Conservation (phyloP, 2,329 filamentous ascomycete genomes). For the Thelonectria rubi region DNA sequence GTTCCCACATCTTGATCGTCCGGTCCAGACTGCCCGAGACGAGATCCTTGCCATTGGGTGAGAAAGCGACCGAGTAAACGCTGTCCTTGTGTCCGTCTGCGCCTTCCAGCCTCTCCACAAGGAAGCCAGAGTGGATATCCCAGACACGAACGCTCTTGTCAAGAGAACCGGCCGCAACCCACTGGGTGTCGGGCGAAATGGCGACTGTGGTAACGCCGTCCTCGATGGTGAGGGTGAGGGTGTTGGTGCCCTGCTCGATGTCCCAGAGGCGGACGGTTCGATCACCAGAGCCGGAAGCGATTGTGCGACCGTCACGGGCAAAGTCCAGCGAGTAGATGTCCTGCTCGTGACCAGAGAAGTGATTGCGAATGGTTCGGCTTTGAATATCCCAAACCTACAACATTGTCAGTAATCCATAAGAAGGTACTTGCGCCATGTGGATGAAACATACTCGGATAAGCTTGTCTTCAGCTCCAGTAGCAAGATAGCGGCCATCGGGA, state of each 20-base stretch:
- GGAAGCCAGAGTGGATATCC: conserved; percentile 86
- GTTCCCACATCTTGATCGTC: conserved; percentile 99
- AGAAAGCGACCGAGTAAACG: conserved; percentile 96
- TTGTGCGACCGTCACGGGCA: conserved; percentile 89
- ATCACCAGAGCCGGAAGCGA: conserved; percentile 95
- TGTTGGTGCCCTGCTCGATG: conserved; percentile 83
- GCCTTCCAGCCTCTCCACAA: conserved; percentile 91
- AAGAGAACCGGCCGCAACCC: conserved; percentile 91
- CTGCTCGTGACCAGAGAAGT: conserved; percentile 96
- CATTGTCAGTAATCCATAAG: conserved; percentile 24
- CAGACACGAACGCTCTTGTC: conserved; percentile 98
- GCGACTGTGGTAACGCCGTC: conserved; percentile 98
- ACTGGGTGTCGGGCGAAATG: conserved; percentile 94
- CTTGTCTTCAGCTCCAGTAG: conserved; percentile 97
- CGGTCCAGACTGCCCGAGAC: conserved; percentile 96
- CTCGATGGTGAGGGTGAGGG: conserved; percentile 89
- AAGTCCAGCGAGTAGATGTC: conserved; percentile 98
- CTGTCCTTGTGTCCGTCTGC: conserved; percentile 96
- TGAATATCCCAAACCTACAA: conserved; percentile 92
- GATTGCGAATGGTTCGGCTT: conserved; percentile 83
- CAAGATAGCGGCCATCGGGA: conserved; percentile 91
- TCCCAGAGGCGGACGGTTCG: conserved; percentile 96
- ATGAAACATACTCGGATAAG: conserved; percentile 81
- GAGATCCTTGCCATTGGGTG: conserved; percentile 89
- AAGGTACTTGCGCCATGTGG: neutral